A percentile compares a stretch with the other conserved stretches of the same genome.
These are phyloP conservation scores for Spiraea crenata DNA, from an alignment of 331 rosid species.

Conservation along the genomic window DNA sequence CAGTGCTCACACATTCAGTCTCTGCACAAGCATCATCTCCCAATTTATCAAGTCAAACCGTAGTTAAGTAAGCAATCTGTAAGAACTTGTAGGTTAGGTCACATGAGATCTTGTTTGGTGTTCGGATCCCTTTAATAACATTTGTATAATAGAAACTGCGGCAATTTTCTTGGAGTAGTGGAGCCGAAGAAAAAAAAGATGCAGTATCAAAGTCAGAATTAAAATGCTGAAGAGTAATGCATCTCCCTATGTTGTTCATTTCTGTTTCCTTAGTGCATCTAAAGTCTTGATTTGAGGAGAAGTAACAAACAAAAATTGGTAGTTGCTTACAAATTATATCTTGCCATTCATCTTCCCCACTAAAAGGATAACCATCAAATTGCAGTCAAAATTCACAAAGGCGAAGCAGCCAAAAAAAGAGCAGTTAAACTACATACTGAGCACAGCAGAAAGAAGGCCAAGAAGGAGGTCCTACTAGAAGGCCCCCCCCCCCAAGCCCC, in stretches of 20 bases:
- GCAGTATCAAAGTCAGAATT: not conserved
- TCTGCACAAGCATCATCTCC: not conserved
- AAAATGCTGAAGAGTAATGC: not conserved
- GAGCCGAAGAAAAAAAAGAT: not conserved
- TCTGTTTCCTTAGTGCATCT: not conserved
- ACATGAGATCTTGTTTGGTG: not conserved
- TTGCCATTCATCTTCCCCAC: not conserved
- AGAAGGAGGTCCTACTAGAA: no score
- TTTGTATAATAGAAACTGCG: not conserved
- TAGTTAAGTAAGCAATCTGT: not conserved
- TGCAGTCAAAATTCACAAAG: not conserved
- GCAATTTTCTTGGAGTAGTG: not conserved
- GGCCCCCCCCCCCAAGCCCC: no score
- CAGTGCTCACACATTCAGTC: not conserved
- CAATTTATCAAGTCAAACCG: not conserved
- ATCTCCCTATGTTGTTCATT: not conserved
- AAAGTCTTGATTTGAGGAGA: not conserved
- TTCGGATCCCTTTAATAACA: not conserved
- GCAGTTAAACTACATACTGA: no score
- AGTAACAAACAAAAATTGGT: not conserved
- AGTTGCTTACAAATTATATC: not conserved
- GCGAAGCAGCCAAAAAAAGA: slow-evolving; percentile 1
- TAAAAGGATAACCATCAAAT: not conserved
- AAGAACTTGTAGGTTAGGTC: not conserved
- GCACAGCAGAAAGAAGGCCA: no score